Percentiles rank a stretch among this genome's conserved stretches.
Evolutionary conservation across 768 basidiomycete species (phyloP).

Genomic region (Leccinum incarnatum): DNA sequence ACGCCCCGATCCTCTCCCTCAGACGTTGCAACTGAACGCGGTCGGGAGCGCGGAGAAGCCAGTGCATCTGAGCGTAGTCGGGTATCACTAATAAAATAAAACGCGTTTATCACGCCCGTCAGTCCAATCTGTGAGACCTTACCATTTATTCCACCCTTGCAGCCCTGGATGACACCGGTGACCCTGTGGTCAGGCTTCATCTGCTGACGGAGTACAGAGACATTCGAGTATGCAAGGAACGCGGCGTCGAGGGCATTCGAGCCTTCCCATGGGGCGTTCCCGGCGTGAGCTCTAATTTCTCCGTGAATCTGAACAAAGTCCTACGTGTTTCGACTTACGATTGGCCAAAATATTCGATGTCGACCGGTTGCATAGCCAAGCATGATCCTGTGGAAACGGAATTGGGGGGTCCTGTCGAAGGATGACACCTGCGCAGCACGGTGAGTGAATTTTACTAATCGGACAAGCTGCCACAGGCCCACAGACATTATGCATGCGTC

Average conservation of each 20-base stretch:
- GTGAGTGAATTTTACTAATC: slow-evolving; percentile 15
- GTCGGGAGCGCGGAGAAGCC: slow-evolving; percentile 68
- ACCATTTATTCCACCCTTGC: slow-evolving; percentile 71
- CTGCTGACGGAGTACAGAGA: slow-evolving; percentile 84
- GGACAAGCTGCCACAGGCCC: neutral
- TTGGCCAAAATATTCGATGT: slow-evolving; percentile 72
- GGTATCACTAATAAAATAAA: slow-evolving; percentile 61
- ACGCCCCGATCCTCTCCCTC: slow-evolving; percentile 58
- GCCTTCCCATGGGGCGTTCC: slow-evolving; percentile 83
- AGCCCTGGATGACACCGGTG: slow-evolving; percentile 73
- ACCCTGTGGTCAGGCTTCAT: slow-evolving; percentile 78
- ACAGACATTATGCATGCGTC: slow-evolving; percentile 73
- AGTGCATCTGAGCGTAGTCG: slow-evolving; percentile 74
- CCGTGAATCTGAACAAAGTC: slow-evolving; percentile 2
- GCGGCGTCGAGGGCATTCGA: slow-evolving; percentile 87
- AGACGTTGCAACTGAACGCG: slow-evolving; percentile 53
- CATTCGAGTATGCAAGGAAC: slow-evolving; percentile 74
- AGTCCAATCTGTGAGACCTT: slow-evolving; percentile 16
- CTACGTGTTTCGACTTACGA: slow-evolving; percentile 43
- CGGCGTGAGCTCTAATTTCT: slow-evolving; percentile 65
- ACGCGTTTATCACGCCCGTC: neutral
- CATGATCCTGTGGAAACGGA: slow-evolving; percentile 52
- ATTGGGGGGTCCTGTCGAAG: slow-evolving; percentile 51
- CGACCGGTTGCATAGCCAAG: slow-evolving; percentile 61
- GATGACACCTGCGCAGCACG: slow-evolving; percentile 61